These are phyloP conservation scores for Wickerhamomyces hampshirensis DNA, from an alignment of 805 yeast species.

Conservation along the genomic window DNA sequence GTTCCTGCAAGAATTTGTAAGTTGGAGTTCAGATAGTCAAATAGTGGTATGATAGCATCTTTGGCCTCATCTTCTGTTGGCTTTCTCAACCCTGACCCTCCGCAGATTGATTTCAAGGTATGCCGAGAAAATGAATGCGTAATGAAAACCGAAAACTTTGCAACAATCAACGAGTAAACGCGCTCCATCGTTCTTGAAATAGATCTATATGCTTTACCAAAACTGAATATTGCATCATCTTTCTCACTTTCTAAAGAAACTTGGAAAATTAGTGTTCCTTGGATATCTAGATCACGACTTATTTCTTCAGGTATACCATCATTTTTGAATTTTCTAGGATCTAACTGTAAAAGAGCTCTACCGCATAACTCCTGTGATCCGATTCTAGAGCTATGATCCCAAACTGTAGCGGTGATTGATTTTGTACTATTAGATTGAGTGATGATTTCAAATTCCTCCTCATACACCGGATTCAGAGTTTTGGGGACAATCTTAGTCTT, in stretches of 20 bases:
- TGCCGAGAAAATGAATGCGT: conserved; percentile 50
- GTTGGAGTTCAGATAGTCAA: conserved; percentile 67
- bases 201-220: conserved; percentile 71
- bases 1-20: conserved; percentile 57
- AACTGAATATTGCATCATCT: conserved; percentile 72
- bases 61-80: conserved; percentile 47
- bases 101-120: conserved; percentile 54
- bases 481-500: conserved; percentile 62
- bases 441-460: conserved; percentile 70
- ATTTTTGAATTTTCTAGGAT: conserved; percentile 57
- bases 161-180: conserved; percentile 64
- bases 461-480: conserved; percentile 74
- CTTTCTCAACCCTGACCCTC: conserved; percentile 37
- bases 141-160: conserved; percentile 64
- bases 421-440: conserved; percentile 36
- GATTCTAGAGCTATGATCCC: conserved; percentile 55
- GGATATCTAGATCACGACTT: conserved; percentile 52
- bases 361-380: conserved; percentile 64
- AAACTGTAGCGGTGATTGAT: conserved; percentile 55
- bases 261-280: conserved; percentile 63
- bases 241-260: conserved; percentile 76
- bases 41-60: conserved; percentile 67
- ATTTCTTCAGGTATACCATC: conserved; percentile 65
- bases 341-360: conserved; percentile 51
- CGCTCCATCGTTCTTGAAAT: conserved; percentile 62